Evolutionary conservation across 768 basidiomycete genomes (phyloP), one percentile per base, ranked within the genome.

Genomic region (Strobilomyces dryophilus): DNA sequence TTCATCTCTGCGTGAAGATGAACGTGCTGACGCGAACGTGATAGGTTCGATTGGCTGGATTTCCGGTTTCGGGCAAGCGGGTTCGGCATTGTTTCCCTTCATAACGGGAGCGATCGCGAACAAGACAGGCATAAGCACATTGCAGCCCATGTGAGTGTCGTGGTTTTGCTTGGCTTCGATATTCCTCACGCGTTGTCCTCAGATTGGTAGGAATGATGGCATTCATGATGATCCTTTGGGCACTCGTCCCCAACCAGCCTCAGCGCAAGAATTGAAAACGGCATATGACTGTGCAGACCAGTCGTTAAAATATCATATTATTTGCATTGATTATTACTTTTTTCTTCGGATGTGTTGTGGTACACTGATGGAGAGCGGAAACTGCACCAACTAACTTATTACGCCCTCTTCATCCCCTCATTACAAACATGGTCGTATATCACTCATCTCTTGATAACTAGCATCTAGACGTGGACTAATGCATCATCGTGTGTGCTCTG

Each of bases 1-100:
- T 9, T 27, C 47, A 24, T 26, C n/a, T 35, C 18, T 18, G 5
- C 24, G 18, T 2, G 18, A 27, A 10, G 45, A 24, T 8, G 17
- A 15, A 54, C 40, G 8, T 6, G 29, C 29, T 29, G 5, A 29
- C 29, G 29, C 29, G 29, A 29, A 29, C 29, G 29, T 29, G 43
- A 32, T 76, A 42, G 80, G 77, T 26, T 76, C 81, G 12, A 82
- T 86, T 35, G 84, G 84, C 7, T 85, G 83, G 83, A 82, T 85
- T 29, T 81, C 82, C 6, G 81, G 79, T 6, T 77, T 82, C 31
- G 87, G 89, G 0, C 83, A 85, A 62, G 81, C 85, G 4, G 89
- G 88, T n/a, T 82, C 82, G 40, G 87, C 88, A 0, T 56, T 85
- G 8, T 62, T 90, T 5, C 88, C 89, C 0, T 88, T 91, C 59